Conservation (phyloP, 2,329 filamentous ascomycete genomes). For the Stemphylium lycopersici region DNA sequence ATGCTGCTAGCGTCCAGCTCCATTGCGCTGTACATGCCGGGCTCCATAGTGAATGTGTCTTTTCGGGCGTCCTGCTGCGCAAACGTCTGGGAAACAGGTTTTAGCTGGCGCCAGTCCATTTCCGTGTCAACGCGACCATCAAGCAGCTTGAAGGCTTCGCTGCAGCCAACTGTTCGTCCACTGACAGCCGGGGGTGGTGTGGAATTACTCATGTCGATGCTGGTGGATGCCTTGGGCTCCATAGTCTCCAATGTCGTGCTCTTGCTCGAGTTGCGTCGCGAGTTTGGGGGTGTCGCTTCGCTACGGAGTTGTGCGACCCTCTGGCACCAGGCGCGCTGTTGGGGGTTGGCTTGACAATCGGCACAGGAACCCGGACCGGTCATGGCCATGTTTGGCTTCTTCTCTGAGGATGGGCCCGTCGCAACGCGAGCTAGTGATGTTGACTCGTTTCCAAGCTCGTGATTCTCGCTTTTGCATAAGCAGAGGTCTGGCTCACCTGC, state of each 20-base stretch:
- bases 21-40: constrained; percentile 44
- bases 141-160: constrained; percentile 43
- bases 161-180: constrained; percentile 41
- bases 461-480: constrained; percentile 33
- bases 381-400: constrained; percentile 13
- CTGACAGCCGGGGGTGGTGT: constrained; percentile 17
- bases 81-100: constrained; percentile 28
- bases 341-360: constrained; percentile 44
- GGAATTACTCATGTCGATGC: constrained; percentile 24
- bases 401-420: constrained; percentile 5
- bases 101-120: constrained; percentile 42
- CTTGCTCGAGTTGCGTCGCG: constrained; percentile 31
- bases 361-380: constrained; percentile 43
- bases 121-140: constrained; percentile 43
- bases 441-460: constrained; percentile 18
- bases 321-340: constrained; percentile 45
- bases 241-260: constrained; percentile 30
- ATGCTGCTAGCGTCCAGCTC: constrained; percentile 47
- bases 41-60: constrained; percentile 35
- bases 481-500: constrained; percentile 38
- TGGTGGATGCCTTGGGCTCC: constrained; percentile 35
- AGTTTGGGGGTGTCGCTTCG: constrained; percentile 22
- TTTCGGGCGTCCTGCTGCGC: constrained; percentile 18
- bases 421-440: constrained; percentile 11
- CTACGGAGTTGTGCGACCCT: constrained; percentile 38